Evolutionary conservation across 2,329 filamentous ascomycete genomes (phyloP), one percentile per base, ranked within the genome.

Genomic region (Alternaria panax): DNA sequence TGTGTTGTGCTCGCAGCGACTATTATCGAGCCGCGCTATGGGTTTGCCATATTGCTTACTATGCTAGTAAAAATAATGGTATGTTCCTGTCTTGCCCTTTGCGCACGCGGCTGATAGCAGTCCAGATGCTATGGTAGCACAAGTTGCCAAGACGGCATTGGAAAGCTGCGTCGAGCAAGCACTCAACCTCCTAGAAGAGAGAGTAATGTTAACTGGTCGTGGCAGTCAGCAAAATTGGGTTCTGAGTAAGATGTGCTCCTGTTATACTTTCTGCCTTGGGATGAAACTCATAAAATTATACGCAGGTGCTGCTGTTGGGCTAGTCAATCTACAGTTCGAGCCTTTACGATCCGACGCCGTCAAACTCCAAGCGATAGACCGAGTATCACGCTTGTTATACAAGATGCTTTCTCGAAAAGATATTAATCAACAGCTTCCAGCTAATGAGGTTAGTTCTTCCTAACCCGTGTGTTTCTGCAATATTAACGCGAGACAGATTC

Each of bases 301-400:
- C 16, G 16, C 14, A 34, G 30, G 30, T 34, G 30, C 30, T 34
- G 30, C 30, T 6, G 30, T 34, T 14, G 30, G 30, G 4, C 16
- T 34, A 14, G 30, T 14, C 30, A 69, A 1, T 41, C 71, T 69
- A 12, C 64, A 71, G 14, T 62, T 72, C 18, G 63, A 63, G 9
- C 67, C 69, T 11, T 51, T 34, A 18, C 62, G 67, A 38, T 46
- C 63, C 4, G 60, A 67, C 4, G 57, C 57, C 25, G 63, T 66
- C 56, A 74, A 67, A 51, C 63, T 60, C 52, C 71, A 69, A 52
- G 72, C 67, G 25, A 69, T 47, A 7, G 69, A 68, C 45, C 36
- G 61, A 12, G 60, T 70, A 18, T 63, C 67, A 18, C 57, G 50
- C 25, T 34, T 73, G 16, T 42, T 70, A 20, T 67, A 71, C 46